Conservation (phyloP, 805 yeast genomes). For the Candida corydali region DNA sequence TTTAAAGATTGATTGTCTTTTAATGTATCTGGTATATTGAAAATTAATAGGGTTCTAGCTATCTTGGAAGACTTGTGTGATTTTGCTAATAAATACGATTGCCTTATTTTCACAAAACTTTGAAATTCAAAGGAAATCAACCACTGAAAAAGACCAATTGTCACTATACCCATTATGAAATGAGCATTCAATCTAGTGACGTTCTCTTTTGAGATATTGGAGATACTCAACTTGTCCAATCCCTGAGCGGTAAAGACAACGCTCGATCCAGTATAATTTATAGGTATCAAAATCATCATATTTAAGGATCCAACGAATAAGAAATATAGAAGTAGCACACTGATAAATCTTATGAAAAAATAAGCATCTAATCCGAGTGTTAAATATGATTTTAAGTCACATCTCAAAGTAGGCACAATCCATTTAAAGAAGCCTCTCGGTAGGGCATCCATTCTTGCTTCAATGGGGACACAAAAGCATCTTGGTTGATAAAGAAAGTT, state of each 20-base stretch:
- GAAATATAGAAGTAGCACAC: constrained; percentile 49
- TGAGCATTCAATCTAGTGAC: constrained; percentile 56
- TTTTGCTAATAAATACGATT: constrained; percentile 31
- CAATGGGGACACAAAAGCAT: constrained; percentile 38
- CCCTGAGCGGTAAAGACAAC: constrained; percentile 36
- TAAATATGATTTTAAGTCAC: constrained; percentile 41
- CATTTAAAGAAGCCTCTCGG: constrained; percentile 50
- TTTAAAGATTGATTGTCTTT: constrained; percentile 21
- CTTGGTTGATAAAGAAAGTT: constrained; percentile 53
- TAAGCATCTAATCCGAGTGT: constrained; percentile 70
- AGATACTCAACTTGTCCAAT: constrained; percentile 65
- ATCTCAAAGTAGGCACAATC: constrained; percentile 42
- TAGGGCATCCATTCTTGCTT: constrained; percentile 33
- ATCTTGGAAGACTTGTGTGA: constrained; percentile 19
- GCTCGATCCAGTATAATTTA: constrained; percentile 47
- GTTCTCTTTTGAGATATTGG: constrained; percentile 57
- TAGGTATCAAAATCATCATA: constrained; percentile 58
- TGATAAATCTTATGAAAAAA: constrained; percentile 61
- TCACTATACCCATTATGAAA: constrained; percentile 52
- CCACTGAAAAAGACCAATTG: constrained; percentile 54
- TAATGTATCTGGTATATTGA: constrained; percentile 40
- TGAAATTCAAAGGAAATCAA: constrained; percentile 55
- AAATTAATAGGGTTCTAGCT: constrained; percentile 36
- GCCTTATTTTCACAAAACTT: constrained; percentile 46
- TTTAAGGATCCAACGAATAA: constrained; percentile 48